These are phyloP conservation scores for Sarocladium strictum DNA, from an alignment of 2,329 filamentous ascomycete species.

Conservation along the genomic window DNA sequence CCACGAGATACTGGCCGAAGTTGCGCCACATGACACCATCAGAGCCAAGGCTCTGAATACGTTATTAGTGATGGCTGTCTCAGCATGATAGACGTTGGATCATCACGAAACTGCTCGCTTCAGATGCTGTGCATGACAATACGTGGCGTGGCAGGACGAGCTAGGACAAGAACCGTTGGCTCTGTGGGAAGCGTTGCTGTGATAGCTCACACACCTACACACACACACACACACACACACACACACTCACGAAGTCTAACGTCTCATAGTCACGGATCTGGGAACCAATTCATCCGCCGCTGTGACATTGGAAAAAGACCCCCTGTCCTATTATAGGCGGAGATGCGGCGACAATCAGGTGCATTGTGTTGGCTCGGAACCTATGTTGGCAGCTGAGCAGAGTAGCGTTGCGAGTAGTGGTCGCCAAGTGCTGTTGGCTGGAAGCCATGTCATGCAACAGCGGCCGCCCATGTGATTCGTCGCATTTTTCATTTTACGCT, in stretches of 20 bases:
- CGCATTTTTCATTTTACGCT: background rate
- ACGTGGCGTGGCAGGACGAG: background rate
- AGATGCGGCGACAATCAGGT: background rate
- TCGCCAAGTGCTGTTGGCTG: slow-evolving; percentile 2
- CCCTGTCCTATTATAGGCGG: background rate
- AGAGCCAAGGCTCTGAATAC: background rate
- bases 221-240: no score
- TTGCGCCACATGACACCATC: background rate
- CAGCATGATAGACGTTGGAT: background rate
- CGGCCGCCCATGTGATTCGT: background rate
- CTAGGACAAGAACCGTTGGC: no score
- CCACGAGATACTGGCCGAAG: no score
- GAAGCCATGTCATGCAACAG: slow-evolving; percentile 2
- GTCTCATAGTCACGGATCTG: background rate
- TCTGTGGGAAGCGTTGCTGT: no score
- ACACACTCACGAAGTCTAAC: background rate
- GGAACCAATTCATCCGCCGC: background rate
- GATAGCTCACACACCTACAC: no score
- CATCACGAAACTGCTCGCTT: no score
- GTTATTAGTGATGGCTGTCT: background rate
- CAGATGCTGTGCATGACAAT: background rate
- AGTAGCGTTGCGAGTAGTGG: background rate
- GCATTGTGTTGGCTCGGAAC: background rate
- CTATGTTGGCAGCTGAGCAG: background rate
- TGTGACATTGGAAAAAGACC: background rate